Percentiles rank a stretch among this genome's conserved stretches.
phyloP scores from a whole-genome alignment of 2,329 filamentous ascomycete species.

The Aspergillus tamarii region DNA sequence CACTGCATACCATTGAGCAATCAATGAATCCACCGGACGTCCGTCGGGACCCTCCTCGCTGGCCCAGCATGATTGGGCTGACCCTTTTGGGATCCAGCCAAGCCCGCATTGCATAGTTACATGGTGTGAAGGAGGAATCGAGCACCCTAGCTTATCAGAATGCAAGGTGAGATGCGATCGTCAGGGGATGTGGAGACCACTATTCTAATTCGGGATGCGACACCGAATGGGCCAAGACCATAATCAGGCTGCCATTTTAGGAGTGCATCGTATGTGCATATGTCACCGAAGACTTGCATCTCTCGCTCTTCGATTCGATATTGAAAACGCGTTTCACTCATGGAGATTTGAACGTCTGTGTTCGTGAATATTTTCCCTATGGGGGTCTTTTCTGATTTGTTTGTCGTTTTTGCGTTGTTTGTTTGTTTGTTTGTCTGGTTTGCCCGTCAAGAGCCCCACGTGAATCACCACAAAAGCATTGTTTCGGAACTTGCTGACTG shows the following conservation, averaged over 20 bases:
- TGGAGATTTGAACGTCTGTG: too few species aligned
- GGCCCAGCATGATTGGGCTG: conserved; percentile 9
- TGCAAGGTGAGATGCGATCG: conserved; percentile 6
- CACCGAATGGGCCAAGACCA: background rate
- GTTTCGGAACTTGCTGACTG: too few species aligned
- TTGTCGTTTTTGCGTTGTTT: background rate
- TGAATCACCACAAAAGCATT: background rate
- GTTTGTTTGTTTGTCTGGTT: background rate
- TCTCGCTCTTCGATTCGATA: too few species aligned
- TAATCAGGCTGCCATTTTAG: background rate
- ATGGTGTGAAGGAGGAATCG: conserved; percentile 10
- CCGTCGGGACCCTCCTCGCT: background rate
- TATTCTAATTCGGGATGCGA: background rate
- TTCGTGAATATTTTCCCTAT: background rate
- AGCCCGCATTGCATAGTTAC: conserved; percentile 8
- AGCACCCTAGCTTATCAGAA: conserved; percentile 8
- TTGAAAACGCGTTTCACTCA: too few species aligned
- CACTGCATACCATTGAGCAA: background rate
- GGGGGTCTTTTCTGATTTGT: background rate
- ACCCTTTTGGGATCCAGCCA: conserved; percentile 1
- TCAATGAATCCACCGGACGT: conserved; percentile 7
- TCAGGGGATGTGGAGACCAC: conserved; percentile 14
- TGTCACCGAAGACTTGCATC: background rate
- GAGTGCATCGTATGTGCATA: background rate
- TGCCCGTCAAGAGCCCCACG: background rate